phyloP scores from a whole-genome alignment of 176 grass and related monocot species.

The Urochloa ruziziensis region DNA sequence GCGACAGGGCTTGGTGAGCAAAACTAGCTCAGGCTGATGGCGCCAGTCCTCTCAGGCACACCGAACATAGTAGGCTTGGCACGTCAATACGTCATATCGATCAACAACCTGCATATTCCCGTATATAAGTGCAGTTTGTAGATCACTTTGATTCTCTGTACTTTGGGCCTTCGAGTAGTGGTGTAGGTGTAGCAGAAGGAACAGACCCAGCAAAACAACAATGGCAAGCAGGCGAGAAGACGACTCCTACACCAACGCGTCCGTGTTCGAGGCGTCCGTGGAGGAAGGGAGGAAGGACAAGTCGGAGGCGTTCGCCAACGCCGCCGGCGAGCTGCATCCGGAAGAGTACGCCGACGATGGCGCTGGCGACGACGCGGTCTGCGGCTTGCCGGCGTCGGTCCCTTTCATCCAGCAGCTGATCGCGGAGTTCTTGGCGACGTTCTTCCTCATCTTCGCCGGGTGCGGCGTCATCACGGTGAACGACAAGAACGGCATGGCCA shows the following conservation, averaged over 20 bases:
- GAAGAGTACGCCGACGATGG: not conserved
- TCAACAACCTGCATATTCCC: not conserved
- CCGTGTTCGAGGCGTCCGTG: slow-evolving; percentile 26
- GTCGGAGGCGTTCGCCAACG: not conserved
- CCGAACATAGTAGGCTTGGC: not conserved
- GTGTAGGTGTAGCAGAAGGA: too few relatives aligned
- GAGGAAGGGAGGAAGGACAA: slow-evolving; percentile 38
- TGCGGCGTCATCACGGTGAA: slow-evolving; percentile 54
- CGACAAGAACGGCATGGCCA: slow-evolving; percentile 39
- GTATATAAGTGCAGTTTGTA: not conserved
- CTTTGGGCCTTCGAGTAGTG: too few relatives aligned
- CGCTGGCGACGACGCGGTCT: not conserved
- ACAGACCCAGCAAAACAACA: too few relatives aligned
- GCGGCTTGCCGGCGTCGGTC: slow-evolving; percentile 7
- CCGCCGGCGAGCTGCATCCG: not conserved
- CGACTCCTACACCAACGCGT: slow-evolving; percentile 43
- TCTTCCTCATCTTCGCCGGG: slow-evolving; percentile 83
- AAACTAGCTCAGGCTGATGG: not conserved
- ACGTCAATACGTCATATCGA: not conserved
- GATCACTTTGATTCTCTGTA: too few relatives aligned
- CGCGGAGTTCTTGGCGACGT: slow-evolving; percentile 71
- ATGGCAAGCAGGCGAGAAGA: slow-evolving; percentile 44
- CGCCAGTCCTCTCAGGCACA: not conserved
- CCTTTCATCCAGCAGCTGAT: slow-evolving; percentile 57
- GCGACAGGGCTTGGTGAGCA: not conserved